Conservation (phyloP, 2,329 filamentous ascomycete genomes). For the Lecanoromycetidae sp. region DNA sequence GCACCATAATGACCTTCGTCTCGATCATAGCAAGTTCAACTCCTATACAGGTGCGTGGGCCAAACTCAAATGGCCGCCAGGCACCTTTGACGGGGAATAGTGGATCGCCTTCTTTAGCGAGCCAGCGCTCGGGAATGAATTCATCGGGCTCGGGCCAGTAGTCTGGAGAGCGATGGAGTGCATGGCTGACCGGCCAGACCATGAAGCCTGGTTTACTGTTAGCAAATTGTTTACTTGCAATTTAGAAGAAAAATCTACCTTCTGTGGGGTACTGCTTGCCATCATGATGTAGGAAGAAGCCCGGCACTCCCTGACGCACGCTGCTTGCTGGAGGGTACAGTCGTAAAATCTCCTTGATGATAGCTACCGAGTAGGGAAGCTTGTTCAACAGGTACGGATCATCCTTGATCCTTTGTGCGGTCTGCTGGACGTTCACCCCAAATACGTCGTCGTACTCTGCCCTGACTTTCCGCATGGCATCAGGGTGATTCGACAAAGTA, state of each 20-base stretch:
- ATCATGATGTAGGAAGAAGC: conserved; percentile 23
- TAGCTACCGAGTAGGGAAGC: conserved; percentile 40
- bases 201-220: conserved; percentile 19
- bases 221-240: neutral
- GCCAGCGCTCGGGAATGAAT: conserved; percentile 29
- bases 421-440: conserved; percentile 24
- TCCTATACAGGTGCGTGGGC: conserved; percentile 14
- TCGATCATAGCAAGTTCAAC: conserved; percentile 15
- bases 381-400: conserved; percentile 39
- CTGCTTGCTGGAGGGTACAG: conserved; percentile 30
- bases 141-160: conserved; percentile 28
- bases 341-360: conserved; percentile 43
- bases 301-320: conserved; percentile 22
- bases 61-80: conserved; percentile 14
- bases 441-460: conserved; percentile 26
- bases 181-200: conserved; percentile 24
- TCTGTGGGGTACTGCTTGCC: conserved; percentile 25
- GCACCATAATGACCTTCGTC: conserved; percentile 9
- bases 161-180: conserved; percentile 27
- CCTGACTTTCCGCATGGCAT: conserved; percentile 24
- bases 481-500: conserved; percentile 24
- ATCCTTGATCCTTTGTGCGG: conserved; percentile 30
- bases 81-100: conserved; percentile 8
- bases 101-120: conserved; percentile 3
- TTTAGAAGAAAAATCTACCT: neutral